Evolutionary conservation across 1,139 yeast genomes (phyloP).

Genomic region (Candida pseudocylindracea): DNA sequence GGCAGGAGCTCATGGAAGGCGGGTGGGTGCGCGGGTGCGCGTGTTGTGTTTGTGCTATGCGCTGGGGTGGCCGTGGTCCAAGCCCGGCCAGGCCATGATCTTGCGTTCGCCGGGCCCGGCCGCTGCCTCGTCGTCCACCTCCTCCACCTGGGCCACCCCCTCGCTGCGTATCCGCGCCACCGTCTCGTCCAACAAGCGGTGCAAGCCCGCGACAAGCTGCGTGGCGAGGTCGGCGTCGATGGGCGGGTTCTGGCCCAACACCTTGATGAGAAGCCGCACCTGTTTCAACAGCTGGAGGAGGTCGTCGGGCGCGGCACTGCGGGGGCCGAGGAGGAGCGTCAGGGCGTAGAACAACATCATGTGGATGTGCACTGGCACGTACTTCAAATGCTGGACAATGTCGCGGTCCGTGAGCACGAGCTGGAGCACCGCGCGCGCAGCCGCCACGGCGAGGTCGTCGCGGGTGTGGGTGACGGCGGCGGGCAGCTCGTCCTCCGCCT

Average conservation of each 20-base stretch:
- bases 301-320: slow-evolving; percentile 5
- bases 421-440: slow-evolving; percentile 41
- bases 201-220: slow-evolving; percentile 22
- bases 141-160: too few relatives aligned
- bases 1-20: too few relatives aligned
- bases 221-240: slow-evolving; percentile 30
- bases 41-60: too few relatives aligned
- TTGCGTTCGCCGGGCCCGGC: neutral
- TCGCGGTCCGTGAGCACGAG: slow-evolving; percentile 38
- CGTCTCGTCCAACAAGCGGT: slow-evolving; percentile 19
- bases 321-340: slow-evolving; percentile 28
- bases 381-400: slow-evolving; percentile 30
- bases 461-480: slow-evolving; percentile 5
- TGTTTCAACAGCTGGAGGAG: slow-evolving; percentile 8
- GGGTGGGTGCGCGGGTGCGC: too few relatives aligned
- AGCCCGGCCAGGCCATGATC: neutral
- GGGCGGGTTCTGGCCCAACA: slow-evolving; percentile 24
- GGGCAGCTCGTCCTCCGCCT: slow-evolving; percentile 16
- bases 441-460: slow-evolving; percentile 18
- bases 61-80: neutral
- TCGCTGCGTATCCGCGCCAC: slow-evolving; percentile 2
- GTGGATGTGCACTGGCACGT: slow-evolving; percentile 51
- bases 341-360: slow-evolving; percentile 54
- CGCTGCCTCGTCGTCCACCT: neutral
- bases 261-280: slow-evolving; percentile 12